phyloP scores from a whole-genome alignment of 805 yeast genomes.

The Hagleromyces aurorensis region DNA sequence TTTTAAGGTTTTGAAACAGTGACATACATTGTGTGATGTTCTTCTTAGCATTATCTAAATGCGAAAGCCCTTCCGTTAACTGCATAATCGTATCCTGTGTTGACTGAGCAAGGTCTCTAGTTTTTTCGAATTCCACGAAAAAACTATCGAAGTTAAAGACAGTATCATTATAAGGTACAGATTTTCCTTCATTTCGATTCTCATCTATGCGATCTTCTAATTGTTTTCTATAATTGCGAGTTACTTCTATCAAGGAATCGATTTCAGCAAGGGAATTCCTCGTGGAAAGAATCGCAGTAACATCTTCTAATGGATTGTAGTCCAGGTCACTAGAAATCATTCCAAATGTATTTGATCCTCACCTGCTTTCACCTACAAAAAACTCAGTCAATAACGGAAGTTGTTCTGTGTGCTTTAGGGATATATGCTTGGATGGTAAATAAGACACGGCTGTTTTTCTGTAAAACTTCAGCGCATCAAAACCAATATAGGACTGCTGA shows the following conservation, averaged over 20 bases:
- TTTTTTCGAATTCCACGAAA: slow-evolving; percentile 47
- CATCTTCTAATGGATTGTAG: slow-evolving; percentile 49
- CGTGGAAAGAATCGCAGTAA: slow-evolving; percentile 42
- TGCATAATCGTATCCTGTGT: slow-evolving; percentile 56
- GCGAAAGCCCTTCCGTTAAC: slow-evolving; percentile 72
- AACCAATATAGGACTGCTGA: no score
- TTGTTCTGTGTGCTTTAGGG: no score
- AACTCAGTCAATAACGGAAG: no score
- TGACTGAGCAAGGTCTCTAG: slow-evolving; percentile 69
- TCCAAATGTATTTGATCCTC: no score
- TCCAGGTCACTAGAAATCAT: slow-evolving; percentile 30
- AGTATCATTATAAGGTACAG: slow-evolving; percentile 8
- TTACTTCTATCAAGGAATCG: slow-evolving; percentile 42
- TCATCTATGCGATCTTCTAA: slow-evolving; percentile 39
- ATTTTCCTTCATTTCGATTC: slow-evolving; percentile 21
- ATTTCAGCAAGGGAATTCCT: slow-evolving; percentile 46
- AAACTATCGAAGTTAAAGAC: slow-evolving; percentile 30
- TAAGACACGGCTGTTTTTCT: no score
- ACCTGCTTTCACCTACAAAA: no score
- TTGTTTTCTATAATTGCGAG: slow-evolving; percentile 42
- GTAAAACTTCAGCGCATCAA: no score
- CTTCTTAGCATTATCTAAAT: slow-evolving; percentile 72
- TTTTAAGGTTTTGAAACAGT: slow-evolving; percentile 75
- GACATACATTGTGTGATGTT: slow-evolving; percentile 83
- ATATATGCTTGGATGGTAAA: no score